Base-by-base conservation (phyloP, 169 alveolate genomes). In the Eimeria zaria region DNA sequence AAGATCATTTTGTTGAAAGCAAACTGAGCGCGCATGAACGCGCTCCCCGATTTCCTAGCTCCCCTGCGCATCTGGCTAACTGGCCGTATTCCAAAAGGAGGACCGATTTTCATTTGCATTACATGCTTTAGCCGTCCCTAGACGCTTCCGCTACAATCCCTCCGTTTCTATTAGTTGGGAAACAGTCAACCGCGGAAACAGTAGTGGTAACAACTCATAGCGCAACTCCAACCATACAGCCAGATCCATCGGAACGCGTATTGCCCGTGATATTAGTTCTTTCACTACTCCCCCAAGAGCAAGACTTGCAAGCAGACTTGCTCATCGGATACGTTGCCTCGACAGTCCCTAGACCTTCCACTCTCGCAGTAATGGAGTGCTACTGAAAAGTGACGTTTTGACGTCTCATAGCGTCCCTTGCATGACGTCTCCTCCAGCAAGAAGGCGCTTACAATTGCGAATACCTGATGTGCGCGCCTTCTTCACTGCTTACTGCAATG, bases 1-100 rank as follows among this genome's bases (percentile, higher is more conserved):
- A 55, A 46, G 96, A 53, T 30, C 95, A 20, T 84, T 60, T 36
- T 58, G 60, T 48, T 78, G 30, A n/a, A 78, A 16, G 12, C 11
- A 41, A 46, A 78, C 16, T 16, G 53, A 39, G 33, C 83, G 53
- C 83, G 16, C 33, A 8, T 18, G 18, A 73, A 30, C 55, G 83
- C 83, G n/a, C 14, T 51, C 6, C 33, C 53, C 18, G 53, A 73
- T 39, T 39, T 69, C 12, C 36, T 73, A 39, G 39, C 30, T 36
- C 44, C 80, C 53, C 83, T 20, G 27, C 30, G 1, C 83, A 39
- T 39, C 83, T 39, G n/a, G 30, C 55, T 41, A 73, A 53, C 83
- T 73, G 53, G 83, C 33, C 83, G 55, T 20, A 18, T 39, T 39
- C 83, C 83, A 73, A 22, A 51, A 18, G 55, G 39, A 73, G 8